Percentiles rank a stretch among this genome's conserved stretches.
Evolutionary conservation across 2,329 filamentous ascomycete species (phyloP).

Genomic region (Zalaria sp.): DNA sequence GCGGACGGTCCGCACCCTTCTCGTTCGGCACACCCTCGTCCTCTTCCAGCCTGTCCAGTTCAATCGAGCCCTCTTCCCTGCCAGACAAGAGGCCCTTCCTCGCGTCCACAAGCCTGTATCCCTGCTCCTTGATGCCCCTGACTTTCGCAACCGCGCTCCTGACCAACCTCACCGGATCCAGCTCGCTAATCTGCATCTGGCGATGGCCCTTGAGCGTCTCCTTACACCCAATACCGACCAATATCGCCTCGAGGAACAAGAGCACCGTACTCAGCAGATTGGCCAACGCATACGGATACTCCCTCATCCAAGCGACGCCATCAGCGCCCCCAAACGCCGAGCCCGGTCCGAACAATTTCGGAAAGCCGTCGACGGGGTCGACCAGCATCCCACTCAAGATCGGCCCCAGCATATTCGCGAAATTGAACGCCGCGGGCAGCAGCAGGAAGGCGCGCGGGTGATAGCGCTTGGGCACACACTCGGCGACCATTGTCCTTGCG

Average conservation of each 20-base stretch:
- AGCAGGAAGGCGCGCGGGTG: conserved; percentile 26
- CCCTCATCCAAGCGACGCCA: conserved; percentile 45
- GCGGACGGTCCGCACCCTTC: conserved; percentile 19
- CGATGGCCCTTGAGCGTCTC: conserved; percentile 30
- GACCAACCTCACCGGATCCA: conserved; percentile 12
- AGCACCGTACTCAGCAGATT: conserved; percentile 47
- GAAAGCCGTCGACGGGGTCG: conserved; percentile 43
- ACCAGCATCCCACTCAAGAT: conserved; percentile 50
- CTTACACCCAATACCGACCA: conserved; percentile 45
- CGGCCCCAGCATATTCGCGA: conserved; percentile 25
- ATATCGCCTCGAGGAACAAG: conserved; percentile 36
- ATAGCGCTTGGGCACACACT: conserved; percentile 24
- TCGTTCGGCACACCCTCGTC: conserved; percentile 11
- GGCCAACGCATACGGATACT: conserved; percentile 49
- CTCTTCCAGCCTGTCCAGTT: conserved; percentile 16
- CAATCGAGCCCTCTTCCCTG: conserved; percentile 15
- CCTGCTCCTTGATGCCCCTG: conserved; percentile 12
- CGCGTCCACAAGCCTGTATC: conserved; percentile 14
- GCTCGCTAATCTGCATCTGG: conserved; percentile 1
- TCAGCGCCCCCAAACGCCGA: conserved; percentile 37
- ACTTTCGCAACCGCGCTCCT: conserved; percentile 9
- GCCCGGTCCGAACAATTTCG: conserved; percentile 41
- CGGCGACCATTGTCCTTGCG: conserved; percentile 27
- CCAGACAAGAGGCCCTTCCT: conserved; percentile 18
- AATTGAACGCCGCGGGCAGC: conserved; percentile 25